These are phyloP conservation scores for Byssochlamys sp. DNA, from an alignment of 2,329 filamentous ascomycete species.

Conservation along the genomic window DNA sequence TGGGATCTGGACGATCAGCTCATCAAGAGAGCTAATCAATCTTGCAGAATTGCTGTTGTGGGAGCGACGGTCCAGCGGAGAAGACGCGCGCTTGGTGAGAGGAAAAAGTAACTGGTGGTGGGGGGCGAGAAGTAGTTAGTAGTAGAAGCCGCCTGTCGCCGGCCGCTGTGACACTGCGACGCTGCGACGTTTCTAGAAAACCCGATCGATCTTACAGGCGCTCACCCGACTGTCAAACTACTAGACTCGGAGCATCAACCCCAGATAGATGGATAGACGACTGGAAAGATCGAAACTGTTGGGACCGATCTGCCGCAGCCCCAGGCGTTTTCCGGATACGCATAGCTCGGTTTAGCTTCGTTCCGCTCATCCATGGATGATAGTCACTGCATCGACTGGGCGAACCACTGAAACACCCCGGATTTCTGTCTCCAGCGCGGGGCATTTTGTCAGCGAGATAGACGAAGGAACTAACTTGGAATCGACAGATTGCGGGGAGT, in stretches of 20 bases:
- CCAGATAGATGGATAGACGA: not conserved
- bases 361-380: not conserved
- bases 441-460: not conserved
- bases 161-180: slow-evolving; percentile 1
- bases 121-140: not conserved
- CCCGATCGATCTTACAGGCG: not conserved
- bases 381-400: not conserved
- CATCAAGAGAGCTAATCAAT: not conserved
- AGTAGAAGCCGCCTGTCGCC: not conserved
- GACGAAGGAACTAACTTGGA: not conserved
- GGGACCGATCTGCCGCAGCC: not conserved
- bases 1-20: not conserved
- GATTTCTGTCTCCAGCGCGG: not conserved
- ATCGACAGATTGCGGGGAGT: not conserved
- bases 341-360: not conserved
- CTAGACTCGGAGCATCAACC: not conserved
- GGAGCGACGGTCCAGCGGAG: not conserved
- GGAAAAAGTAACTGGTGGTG: not conserved
- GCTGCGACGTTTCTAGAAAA: slow-evolving; percentile 14
- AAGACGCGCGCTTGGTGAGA: not conserved
- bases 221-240: not conserved
- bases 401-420: not conserved
- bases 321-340: not conserved
- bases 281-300: not conserved
- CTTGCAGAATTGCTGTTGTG: not conserved